A percentile compares a stretch with the other conserved stretches of the same genome.
Conservation (phyloP, 257 asterid species). For the Solanum sparsipilum region DNA sequence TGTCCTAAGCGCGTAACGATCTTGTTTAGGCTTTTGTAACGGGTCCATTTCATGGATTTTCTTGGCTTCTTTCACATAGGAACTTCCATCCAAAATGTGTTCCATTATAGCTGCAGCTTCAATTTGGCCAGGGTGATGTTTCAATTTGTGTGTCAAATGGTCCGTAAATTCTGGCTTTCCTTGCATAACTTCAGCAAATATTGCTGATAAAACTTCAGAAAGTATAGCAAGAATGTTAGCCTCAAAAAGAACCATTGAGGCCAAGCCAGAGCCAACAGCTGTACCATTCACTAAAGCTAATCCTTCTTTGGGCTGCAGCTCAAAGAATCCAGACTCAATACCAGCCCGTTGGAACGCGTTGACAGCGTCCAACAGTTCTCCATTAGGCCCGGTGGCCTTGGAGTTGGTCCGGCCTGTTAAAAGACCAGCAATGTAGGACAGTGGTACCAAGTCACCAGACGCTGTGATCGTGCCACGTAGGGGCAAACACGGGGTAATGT, state of each 20-base stretch:
- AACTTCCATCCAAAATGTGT: conserved; percentile 20
- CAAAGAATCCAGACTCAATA: conserved; percentile 11
- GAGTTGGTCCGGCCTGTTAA: conserved; percentile 14
- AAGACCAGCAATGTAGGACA: conserved; percentile 19
- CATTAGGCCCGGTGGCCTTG: conserved; percentile 14
- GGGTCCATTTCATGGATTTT: conserved; percentile 14
- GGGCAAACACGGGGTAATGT: conserved; percentile 18
- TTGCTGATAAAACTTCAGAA: conserved; percentile 19
- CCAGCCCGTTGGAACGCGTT: conserved; percentile 10
- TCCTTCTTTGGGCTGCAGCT: conserved; percentile 22
- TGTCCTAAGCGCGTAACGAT: conserved; percentile 20
- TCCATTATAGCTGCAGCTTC: conserved; percentile 28
- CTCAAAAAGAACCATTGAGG: conserved; percentile 16
- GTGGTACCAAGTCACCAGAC: conserved; percentile 18
- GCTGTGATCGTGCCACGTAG: conserved; percentile 24
- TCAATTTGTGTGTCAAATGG: conserved; percentile 17
- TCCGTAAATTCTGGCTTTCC: conserved; percentile 21
- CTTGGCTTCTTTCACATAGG: conserved; percentile 16
- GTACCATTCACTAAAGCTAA: conserved; percentile 20
- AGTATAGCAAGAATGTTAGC: conserved; percentile 14
- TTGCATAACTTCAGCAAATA: conserved; percentile 22
- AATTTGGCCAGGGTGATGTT: conserved; percentile 21
- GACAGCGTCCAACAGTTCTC: conserved; percentile 1
- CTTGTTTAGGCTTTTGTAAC: conserved; percentile 15
- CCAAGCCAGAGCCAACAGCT: conserved; percentile 23